Evolutionary conservation across 768 basidiomycete genomes (phyloP).

Genomic region (Lentinula detonsa): DNA sequence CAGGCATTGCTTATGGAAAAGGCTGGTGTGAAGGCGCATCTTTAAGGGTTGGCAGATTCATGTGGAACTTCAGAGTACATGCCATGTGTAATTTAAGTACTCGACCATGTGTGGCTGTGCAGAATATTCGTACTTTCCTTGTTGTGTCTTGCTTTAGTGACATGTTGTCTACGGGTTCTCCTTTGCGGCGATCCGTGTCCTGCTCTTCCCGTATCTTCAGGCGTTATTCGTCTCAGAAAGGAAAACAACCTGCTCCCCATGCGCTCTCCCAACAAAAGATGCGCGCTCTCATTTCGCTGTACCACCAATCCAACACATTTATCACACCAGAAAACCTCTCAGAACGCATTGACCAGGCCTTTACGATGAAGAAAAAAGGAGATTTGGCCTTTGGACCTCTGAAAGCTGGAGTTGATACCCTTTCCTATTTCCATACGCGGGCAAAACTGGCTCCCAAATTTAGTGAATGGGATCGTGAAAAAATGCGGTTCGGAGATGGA

Average conservation of each 20-base stretch:
- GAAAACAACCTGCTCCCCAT: constrained; percentile 16
- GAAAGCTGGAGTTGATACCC: neutral
- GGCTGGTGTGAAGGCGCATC: constrained; percentile 52
- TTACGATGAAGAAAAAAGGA: constrained; percentile 21
- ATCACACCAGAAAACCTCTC: constrained; percentile 68
- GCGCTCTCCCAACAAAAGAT: constrained; percentile 52
- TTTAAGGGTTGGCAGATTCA: constrained; percentile 25
- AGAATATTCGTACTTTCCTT: neutral
- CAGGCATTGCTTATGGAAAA: constrained; percentile 45
- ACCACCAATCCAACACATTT: constrained; percentile 70
- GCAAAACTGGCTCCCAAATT: constrained; percentile 29
- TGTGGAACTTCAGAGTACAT: neutral
- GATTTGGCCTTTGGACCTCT: neutral
- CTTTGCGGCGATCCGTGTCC: neutral
- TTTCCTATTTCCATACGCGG: neutral
- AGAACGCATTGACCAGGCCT: constrained; percentile 58
- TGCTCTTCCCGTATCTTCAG: neutral
- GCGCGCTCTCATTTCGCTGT: constrained; percentile 70
- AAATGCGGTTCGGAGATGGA: neutral
- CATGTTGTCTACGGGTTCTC: neutral
- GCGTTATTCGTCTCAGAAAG: constrained; percentile 14
- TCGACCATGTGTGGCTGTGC: constrained; percentile 3
- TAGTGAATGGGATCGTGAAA: constrained; percentile 28
- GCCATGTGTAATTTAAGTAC: neutral
- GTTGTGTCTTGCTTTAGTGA: no score